Evolutionary conservation across 2,329 filamentous ascomycete species (phyloP).

Genomic region (Cryphonectria naterciae): DNA sequence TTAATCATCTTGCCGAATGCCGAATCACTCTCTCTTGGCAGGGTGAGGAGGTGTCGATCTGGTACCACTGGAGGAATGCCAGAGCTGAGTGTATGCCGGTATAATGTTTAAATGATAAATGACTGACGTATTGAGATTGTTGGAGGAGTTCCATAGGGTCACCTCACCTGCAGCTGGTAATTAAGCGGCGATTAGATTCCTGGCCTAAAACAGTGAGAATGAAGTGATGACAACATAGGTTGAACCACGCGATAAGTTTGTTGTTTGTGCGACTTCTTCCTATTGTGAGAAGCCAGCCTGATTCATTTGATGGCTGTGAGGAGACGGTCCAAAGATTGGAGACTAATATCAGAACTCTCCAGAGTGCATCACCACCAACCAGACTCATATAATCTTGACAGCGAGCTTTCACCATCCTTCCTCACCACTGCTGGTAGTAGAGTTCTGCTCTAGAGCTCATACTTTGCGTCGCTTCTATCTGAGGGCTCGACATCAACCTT

Average conservation of each 20-base stretch:
- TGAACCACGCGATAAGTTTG: neutral
- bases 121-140: neutral
- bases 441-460: too few species aligned
- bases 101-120: neutral
- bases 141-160: neutral
- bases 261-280: neutral
- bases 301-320: neutral
- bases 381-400: neutral
- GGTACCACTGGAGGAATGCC: neutral
- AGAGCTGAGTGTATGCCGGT: neutral
- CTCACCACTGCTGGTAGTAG: neutral
- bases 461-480: neutral
- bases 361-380: neutral
- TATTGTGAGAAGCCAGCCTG: neutral
- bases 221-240: neutral
- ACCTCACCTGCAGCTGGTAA: neutral
- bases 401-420: neutral
- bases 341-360: neutral
- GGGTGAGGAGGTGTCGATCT: neutral
- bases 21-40: conserved; percentile 11
- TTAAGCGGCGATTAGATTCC: neutral
- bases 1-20: conserved; percentile 25
- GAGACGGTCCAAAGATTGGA: neutral
- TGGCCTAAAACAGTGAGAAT: neutral
- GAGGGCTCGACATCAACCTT: neutral